A percentile compares a stretch with the other conserved stretches of the same genome.
Evolutionary conservation across 1,139 yeast species (phyloP).

Genomic region (Hanseniaspora sp.): DNA sequence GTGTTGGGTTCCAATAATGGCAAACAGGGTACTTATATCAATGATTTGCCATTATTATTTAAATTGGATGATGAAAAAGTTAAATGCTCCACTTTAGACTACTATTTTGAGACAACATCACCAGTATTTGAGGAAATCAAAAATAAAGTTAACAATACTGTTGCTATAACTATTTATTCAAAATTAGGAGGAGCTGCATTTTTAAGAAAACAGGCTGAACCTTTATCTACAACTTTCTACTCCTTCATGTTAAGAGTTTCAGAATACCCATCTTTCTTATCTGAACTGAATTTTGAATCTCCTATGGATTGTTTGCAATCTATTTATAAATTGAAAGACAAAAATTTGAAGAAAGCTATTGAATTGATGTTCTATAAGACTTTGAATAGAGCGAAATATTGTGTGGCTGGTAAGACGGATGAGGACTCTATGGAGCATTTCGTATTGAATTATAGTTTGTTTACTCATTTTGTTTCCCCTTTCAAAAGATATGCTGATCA

Average conservation of each 20-base stretch:
- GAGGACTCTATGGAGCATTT: conserved; percentile 71
- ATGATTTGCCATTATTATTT: conserved; percentile 54
- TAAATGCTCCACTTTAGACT: conserved; percentile 50
- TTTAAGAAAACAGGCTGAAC: conserved; percentile 78
- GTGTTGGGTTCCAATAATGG: conserved; percentile 17
- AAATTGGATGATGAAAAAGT: conserved; percentile 80
- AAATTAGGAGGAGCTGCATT: conserved; percentile 70
- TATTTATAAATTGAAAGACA: conserved; percentile 53
- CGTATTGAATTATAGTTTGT: conserved; percentile 69
- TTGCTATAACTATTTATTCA: conserved; percentile 71
- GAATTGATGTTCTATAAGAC: conserved; percentile 75
- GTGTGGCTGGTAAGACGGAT: conserved; percentile 78
- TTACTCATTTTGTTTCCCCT: conserved; percentile 91
- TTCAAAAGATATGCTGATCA: conserved; percentile 84
- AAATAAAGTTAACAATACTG: conserved; percentile 71
- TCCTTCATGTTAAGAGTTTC: conserved; percentile 62
- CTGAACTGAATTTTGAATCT: conserved; percentile 61
- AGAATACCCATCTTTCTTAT: conserved; percentile 41
- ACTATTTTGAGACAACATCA: conserved; percentile 51
- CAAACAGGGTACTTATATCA: conserved; percentile 28
- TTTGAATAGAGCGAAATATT: conserved; percentile 75
- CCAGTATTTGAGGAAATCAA: conserved; percentile 63
- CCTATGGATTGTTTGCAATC: conserved; percentile 66
- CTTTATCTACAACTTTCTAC: conserved; percentile 72
- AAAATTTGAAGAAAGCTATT: conserved; percentile 56